Conservation (phyloP, 306 rosid species). For the Medicago lupulina region DNA sequence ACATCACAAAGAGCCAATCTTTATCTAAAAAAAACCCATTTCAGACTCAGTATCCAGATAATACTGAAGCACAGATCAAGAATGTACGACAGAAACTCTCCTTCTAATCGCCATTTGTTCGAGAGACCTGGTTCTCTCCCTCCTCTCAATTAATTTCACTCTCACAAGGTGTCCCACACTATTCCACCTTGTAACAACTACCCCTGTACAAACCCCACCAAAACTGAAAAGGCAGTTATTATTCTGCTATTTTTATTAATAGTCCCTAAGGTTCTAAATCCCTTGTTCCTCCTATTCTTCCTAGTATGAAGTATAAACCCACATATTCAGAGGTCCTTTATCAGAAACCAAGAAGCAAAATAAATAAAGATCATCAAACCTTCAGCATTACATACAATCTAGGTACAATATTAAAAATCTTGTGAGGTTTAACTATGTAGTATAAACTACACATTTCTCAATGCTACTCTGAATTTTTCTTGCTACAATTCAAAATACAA, state of each 20-base stretch:
- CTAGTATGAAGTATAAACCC: background rate
- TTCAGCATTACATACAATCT: conserved; percentile 20
- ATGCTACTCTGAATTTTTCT: conserved; percentile 26
- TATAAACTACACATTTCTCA: conserved; percentile 18
- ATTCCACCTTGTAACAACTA: conserved; percentile 1
- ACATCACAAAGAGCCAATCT: background rate
- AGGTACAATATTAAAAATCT: background rate
- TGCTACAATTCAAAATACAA: conserved; percentile 22
- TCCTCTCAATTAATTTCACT: background rate
- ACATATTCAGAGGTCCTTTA: background rate
- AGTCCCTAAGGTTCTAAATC: background rate
- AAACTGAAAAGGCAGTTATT: conserved; percentile 13
- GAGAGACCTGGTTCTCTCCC: conserved; percentile 5
- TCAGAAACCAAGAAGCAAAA: conserved; percentile 14
- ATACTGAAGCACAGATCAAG: background rate
- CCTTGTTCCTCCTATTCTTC: background rate
- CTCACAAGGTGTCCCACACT: background rate
- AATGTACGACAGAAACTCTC: background rate
- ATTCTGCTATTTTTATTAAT: conserved; percentile 13
- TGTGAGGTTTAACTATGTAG: background rate
- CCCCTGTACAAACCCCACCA: background rate
- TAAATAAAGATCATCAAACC: conserved; percentile 2
- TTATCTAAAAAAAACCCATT: background rate
- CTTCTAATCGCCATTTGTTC: conserved; percentile 1
- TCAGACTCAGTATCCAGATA: background rate